Evolutionary conservation across 2,329 filamentous ascomycete species (phyloP).

Genomic region (Claviceps purpurea): DNA sequence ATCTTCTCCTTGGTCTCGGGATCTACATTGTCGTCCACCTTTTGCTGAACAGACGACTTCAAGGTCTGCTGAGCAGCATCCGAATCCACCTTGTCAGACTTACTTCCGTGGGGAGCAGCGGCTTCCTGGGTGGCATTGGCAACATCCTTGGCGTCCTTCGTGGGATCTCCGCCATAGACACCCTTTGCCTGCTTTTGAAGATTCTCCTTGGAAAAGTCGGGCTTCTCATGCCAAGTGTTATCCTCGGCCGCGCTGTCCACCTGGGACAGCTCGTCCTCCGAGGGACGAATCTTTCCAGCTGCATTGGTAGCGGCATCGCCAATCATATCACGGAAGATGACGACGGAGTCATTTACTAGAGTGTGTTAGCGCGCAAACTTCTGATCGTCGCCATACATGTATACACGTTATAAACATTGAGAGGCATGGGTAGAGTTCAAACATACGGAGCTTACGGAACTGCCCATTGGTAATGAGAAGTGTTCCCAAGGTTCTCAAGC

Average conservation of each 20-base stretch:
- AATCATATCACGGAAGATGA: slow-evolving; percentile 79
- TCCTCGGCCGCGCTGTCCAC: slow-evolving; percentile 78
- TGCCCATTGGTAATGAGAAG: slow-evolving; percentile 91
- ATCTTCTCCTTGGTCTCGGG: slow-evolving; percentile 46
- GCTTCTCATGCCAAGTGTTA: slow-evolving; percentile 86
- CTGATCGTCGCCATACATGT: too few relatives aligned
- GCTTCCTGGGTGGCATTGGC: slow-evolving; percentile 44
- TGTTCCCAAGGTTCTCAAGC: slow-evolving; percentile 75
- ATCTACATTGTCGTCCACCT: slow-evolving; percentile 47
- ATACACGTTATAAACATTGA: neutral
- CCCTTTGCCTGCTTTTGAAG: slow-evolving; percentile 56
- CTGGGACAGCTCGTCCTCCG: slow-evolving; percentile 59
- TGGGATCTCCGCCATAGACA: slow-evolving; percentile 40
- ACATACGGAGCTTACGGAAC: slow-evolving; percentile 77
- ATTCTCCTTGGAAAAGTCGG: slow-evolving; percentile 57
- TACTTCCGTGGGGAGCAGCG: slow-evolving; percentile 32
- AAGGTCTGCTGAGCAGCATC: slow-evolving; percentile 19
- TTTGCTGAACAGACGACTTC: slow-evolving; percentile 38
- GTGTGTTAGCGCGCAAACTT: neutral
- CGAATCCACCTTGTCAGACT: slow-evolving; percentile 35
- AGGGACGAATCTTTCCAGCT: slow-evolving; percentile 61
- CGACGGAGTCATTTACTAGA: slow-evolving; percentile 59
- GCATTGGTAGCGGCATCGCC: slow-evolving; percentile 77
- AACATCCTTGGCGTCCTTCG: slow-evolving; percentile 47
- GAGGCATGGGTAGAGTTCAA: neutral